A percentile compares a stretch with the other conserved stretches of the same genome.
Conservation (phyloP, 2,329 filamentous ascomycete genomes). For the Calonectria pseudoreteaudii region DNA sequence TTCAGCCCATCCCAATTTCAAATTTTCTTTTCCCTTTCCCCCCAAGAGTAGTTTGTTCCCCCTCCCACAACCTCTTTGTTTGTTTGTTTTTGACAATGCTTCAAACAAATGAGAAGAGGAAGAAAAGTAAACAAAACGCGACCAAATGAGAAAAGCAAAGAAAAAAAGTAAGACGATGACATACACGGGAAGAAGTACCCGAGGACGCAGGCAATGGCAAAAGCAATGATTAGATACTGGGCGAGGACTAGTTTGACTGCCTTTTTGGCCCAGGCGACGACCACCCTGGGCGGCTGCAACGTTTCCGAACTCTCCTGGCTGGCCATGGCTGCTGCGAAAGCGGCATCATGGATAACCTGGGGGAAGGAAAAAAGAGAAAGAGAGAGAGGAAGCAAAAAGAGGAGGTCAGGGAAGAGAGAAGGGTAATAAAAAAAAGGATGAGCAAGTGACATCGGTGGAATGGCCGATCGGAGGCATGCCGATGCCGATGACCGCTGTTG, state of each 20-base stretch:
- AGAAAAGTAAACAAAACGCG: background rate
- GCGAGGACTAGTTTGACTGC: conserved; percentile 55
- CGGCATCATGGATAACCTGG: background rate
- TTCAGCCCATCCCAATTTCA: too few relatives aligned
- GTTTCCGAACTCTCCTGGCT: conserved; percentile 22
- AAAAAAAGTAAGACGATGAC: conserved; percentile 26
- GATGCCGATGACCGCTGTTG: background rate
- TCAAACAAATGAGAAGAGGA: background rate
- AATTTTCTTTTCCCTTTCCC: background rate
- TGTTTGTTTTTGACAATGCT: background rate
- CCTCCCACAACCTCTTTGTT: background rate
- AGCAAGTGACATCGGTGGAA: background rate
- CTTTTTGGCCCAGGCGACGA: conserved; percentile 32
- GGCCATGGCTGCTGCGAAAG: conserved; percentile 28
- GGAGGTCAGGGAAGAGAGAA: background rate
- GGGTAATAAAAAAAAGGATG: background rate
- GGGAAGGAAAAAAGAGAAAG: background rate
- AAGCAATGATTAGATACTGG: conserved; percentile 75
- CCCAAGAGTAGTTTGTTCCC: background rate
- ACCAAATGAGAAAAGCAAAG: background rate
- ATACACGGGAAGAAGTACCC: conserved; percentile 58
- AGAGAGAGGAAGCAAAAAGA: background rate
- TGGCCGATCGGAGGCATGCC: conserved; percentile 9
- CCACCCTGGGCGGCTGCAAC: conserved; percentile 1
- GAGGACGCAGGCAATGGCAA: conserved; percentile 64